Evolutionary conservation across 371 early-diverging fungal species (phyloP), one percentile per base, ranked within the genome.

Genomic region (Mucor piriformis): DNA sequence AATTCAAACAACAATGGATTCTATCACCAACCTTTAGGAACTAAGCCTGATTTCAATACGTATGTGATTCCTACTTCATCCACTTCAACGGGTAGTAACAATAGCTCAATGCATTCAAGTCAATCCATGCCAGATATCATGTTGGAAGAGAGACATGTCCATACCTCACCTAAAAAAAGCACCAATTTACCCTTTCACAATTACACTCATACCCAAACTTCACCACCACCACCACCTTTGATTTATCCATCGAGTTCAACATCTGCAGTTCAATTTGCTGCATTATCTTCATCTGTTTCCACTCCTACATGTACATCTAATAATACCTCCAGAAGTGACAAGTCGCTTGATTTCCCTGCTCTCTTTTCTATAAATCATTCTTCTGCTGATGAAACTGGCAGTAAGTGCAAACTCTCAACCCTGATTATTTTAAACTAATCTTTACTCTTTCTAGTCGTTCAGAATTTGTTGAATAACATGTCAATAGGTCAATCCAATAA

Each of bases 51-150:
- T 49, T 69, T 64, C 42, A 70, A 74, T 60, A 51, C 65, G n/a
- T 67, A 67, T 54, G 65, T 74, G 42, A 59, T 62, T 24, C 75
- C 75, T 25, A 74, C 75, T 11, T 74, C 74, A 37, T 74, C 74
- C 4, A 71, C 74, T 2, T 74, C 74, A 10, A 74, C 74, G 7
- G 74, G 74, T 23, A 74, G 74, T 57, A 65, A 65, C 34, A 71
- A 74, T 24, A 71, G 65, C 20, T 74, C 74, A n/a, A 65, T 74
- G 71, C 74, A 74, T 47, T 73, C 73, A 25, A 63, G 58, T 29
- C 65, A 67, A 34, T 73, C 73, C 29, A 64, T 70, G 54, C 66
- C 72, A 34, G 70, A 69, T 40, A 56, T 60, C 42, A 44, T 64
- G 53, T 43, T 65, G 46, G 66, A 65, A 46, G 46, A 46, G 24